Conservation (phyloP, 768 basidiomycete genomes). For the Pleurotus tuoliensis region DNA sequence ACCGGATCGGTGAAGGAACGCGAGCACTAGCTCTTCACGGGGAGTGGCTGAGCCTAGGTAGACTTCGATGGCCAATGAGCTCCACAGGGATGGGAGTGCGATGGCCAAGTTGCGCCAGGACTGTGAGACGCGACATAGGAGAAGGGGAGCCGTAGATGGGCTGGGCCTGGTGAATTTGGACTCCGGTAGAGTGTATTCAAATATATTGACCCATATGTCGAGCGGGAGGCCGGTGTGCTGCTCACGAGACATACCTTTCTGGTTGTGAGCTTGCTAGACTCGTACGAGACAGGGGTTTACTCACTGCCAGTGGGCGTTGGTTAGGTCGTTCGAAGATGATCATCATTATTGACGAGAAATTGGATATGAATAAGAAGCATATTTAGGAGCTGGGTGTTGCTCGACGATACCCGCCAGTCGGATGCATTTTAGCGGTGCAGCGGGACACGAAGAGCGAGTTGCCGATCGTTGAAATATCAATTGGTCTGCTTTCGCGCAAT, state of each 20-base stretch:
- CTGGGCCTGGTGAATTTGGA: slow-evolving; percentile 7
- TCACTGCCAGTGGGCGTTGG: not conserved
- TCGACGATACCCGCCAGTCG: no score
- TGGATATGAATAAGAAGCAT: not conserved
- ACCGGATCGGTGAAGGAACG: slow-evolving; percentile 31
- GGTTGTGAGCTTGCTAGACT: no score
- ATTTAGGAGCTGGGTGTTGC: no score
- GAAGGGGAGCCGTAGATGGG: slow-evolving; percentile 23
- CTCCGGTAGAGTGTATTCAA: slow-evolving; percentile 22
- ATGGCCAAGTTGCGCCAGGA: slow-evolving; percentile 38
- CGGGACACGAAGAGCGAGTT: no score
- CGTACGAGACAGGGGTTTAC: no score
- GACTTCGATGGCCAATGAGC: slow-evolving; percentile 26
- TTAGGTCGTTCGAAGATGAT: not conserved
- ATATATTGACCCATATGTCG: slow-evolving; percentile 29
- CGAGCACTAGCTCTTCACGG: slow-evolving; percentile 19
- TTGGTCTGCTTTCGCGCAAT: slow-evolving; percentile 35
- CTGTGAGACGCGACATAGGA: slow-evolving; percentile 37
- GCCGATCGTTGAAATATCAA: no score
- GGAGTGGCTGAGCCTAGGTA: slow-evolving; percentile 26
- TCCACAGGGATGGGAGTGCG: slow-evolving; percentile 37
- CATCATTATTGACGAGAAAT: not conserved
- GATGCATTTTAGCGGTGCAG: no score
- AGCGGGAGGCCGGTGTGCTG: slow-evolving; percentile 13
- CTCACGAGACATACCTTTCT: no score